These are phyloP conservation scores for Aegilops longissima DNA, from an alignment of 176 grass and related monocot species.

Conservation along the genomic window DNA sequence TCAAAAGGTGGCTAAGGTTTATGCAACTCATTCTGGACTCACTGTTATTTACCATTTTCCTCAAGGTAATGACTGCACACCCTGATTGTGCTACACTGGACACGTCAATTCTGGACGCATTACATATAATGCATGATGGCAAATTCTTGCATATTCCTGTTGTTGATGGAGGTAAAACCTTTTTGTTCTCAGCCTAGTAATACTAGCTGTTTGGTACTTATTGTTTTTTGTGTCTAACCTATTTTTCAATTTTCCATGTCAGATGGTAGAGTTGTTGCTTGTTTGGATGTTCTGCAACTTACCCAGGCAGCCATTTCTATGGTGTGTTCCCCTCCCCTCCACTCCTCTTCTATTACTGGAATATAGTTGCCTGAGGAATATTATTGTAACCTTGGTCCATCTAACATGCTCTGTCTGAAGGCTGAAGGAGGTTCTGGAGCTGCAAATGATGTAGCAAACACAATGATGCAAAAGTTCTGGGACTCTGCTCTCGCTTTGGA, in stretches of 20 bases:
- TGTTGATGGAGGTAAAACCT: slow-evolving; percentile 69
- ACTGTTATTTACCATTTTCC: slow-evolving; percentile 26
- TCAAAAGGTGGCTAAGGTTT: neutral
- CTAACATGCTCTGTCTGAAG: slow-evolving; percentile 40
- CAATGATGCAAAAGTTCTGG: slow-evolving; percentile 93
- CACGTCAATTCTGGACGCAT: slow-evolving; percentile 89
- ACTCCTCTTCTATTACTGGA: neutral
- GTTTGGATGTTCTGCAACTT: slow-evolving; percentile 96
- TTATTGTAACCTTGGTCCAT: slow-evolving; percentile 7
- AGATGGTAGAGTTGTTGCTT: slow-evolving; percentile 81
- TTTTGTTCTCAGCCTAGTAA: slow-evolving; percentile 11
- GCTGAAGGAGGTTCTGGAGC: slow-evolving; percentile 69
- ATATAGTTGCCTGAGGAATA: neutral
- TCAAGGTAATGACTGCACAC: slow-evolving; percentile 87
- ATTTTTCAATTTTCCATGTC: neutral
- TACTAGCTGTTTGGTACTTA: slow-evolving; percentile 4
- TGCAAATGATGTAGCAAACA: slow-evolving; percentile 77
- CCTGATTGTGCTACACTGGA: slow-evolving; percentile 78
- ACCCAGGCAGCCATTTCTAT: slow-evolving; percentile 96
- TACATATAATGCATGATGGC: slow-evolving; percentile 91
- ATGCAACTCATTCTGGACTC: slow-evolving; percentile 28
- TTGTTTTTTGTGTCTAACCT: slow-evolving; percentile 9
- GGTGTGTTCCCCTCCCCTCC: slow-evolving; percentile 38
- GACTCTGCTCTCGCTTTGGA: slow-evolving; percentile 93
- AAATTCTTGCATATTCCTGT: slow-evolving; percentile 99